Evolutionary conservation across 805 yeast species (phyloP), one percentile per base, ranked within the genome.

Genomic region (Hagleromyces aurorensis): DNA sequence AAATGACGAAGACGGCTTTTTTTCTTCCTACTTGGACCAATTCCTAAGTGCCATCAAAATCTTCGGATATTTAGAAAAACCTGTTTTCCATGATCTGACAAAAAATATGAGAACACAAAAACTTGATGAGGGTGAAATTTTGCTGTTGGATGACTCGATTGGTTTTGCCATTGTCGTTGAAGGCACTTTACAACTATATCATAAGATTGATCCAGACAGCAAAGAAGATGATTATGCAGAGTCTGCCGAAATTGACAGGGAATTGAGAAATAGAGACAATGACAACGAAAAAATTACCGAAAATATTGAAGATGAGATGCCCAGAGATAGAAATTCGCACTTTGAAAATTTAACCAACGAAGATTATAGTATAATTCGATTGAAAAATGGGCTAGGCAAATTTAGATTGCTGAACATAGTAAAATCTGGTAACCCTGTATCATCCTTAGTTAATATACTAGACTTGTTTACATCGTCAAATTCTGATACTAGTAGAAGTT

Each of bases 121-220:
- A 37, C 53, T 89, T 21, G 76, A 76, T 16, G 69, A 72, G 4
- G 89, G 84, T 20, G 97, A 89, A 50, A 67, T 80, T 7, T 59
- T 91, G 19, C 67, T 75, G 27, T 57, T 89, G 21, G 84, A 81
- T 37, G 83, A 79, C 29, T 70, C 75, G 5, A 62, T 79, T 5
- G 97, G 97, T 1, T 87, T 91, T 46, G 76, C 91, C 20, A 81
- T 91, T 24, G 94, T 89, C 13, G 94, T 87, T 1, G 96, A 87
- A 44, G 98, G 98, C 1, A 69, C 76, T 8, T 72, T 89, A 27
- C 86, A 83, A 48, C 81, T 91, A 0, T 85, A 70, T 49, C 75
- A 78, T 25, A 72, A 71, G 38, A 59, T 78, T 3, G 62, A 65
- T 19, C 48, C 45, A 19, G 50, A 37, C 19, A 27, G 19, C n/a